These are phyloP conservation scores for Luffa aegyptiaca DNA, from an alignment of 306 rosid species.

Conservation along the genomic window DNA sequence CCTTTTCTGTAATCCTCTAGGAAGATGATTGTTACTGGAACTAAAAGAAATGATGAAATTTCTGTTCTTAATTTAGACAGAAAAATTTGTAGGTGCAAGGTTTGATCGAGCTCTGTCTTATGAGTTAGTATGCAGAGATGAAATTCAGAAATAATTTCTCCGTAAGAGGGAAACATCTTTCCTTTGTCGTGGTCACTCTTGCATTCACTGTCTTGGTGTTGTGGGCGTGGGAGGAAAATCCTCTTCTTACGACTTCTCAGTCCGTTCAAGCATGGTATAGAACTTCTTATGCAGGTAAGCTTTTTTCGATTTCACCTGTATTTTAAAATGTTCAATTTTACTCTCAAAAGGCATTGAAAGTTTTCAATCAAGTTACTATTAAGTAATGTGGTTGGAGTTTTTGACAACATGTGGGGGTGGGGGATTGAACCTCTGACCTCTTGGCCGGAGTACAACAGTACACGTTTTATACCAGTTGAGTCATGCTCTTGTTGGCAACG, in stretches of 20 bases:
- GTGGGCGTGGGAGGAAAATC: conserved; percentile 10
- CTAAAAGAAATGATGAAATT: neutral
- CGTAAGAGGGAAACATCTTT: neutral
- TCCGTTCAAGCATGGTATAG: conserved; percentile 11
- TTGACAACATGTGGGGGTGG: too few relatives aligned
- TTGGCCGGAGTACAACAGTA: too few relatives aligned
- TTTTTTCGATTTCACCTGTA: neutral
- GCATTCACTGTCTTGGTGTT: neutral
- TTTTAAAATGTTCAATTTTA: neutral
- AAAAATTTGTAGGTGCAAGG: neutral
- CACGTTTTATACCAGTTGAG: too few relatives aligned
- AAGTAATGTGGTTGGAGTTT: neutral
- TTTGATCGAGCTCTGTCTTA: neutral
- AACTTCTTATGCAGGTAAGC: conserved; percentile 4
- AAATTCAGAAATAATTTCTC: conserved; percentile 2
- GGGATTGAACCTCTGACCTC: too few relatives aligned
- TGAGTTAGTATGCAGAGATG: conserved; percentile 5
- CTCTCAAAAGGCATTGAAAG: neutral
- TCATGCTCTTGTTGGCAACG: neutral
- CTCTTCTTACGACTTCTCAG: neutral
- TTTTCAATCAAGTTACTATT: neutral
- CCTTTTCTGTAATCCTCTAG: neutral
- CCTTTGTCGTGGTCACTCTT: neutral
- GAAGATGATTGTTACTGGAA: neutral
- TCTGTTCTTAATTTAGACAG: neutral